These are phyloP conservation scores for Vinca minor DNA, from an alignment of 257 asterid genomes.

Conservation along the genomic window DNA sequence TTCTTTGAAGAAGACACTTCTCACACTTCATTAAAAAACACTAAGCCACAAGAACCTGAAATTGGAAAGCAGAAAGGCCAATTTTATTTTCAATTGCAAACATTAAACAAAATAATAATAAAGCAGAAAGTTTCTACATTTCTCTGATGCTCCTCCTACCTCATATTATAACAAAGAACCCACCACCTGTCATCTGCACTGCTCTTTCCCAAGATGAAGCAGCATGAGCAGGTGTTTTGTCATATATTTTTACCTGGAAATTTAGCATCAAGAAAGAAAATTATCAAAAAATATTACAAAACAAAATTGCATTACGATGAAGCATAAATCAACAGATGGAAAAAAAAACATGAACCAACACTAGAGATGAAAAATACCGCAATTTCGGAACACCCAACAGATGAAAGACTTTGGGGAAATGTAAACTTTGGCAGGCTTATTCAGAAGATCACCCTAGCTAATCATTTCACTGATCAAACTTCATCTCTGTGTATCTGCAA, in stretches of 20 bases:
- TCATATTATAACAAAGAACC: slow-evolving; percentile 38
- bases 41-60: slow-evolving; percentile 35
- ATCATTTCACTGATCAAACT: slow-evolving; percentile 63
- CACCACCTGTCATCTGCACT: slow-evolving; percentile 65
- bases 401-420: slow-evolving; percentile 27
- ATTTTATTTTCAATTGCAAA: slow-evolving; percentile 1
- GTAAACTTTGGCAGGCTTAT: slow-evolving; percentile 38
- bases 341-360: background rate
- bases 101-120: no score
- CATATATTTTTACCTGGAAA: slow-evolving; percentile 27
- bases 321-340: background rate
- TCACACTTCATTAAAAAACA: slow-evolving; percentile 27
- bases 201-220: slow-evolving; percentile 43
- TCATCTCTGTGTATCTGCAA: slow-evolving; percentile 93
- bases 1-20: slow-evolving; percentile 20
- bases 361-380: slow-evolving; percentile 15
- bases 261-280: background rate
- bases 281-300: slow-evolving; percentile 7
- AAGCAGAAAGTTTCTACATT: background rate
- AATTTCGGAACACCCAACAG: slow-evolving; percentile 53
- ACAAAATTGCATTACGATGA: background rate
- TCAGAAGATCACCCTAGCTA: slow-evolving; percentile 30
- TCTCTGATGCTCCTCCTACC: slow-evolving; percentile 25
- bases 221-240: slow-evolving; percentile 53
- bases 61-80: background rate